Percentiles rank a stretch among this genome's conserved stretches.
Evolutionary conservation across 345 rosid genomes (phyloP).

Genomic region (Rhodomyrtus tomentosa): DNA sequence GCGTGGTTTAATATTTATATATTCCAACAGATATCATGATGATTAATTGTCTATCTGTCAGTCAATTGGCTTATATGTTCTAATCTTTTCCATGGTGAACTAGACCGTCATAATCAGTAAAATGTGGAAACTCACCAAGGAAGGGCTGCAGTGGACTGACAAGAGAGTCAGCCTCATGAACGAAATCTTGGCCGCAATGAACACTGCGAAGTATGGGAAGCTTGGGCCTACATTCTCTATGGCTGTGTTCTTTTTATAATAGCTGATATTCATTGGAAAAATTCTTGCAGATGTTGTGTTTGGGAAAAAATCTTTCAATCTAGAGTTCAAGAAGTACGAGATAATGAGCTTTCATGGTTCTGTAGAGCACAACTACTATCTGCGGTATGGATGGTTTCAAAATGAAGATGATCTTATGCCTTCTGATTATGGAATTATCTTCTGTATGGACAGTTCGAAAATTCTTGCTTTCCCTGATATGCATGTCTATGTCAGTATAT

Average conservation of each 20-base stretch:
- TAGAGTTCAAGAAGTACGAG: constrained; percentile 53
- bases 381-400: constrained; percentile 41
- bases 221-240: background rate
- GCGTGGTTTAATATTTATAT: no score
- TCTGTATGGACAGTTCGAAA: background rate
- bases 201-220: constrained; percentile 65
- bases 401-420: background rate
- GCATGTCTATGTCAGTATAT: background rate
- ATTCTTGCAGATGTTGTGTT: constrained; percentile 63
- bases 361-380: constrained; percentile 70
- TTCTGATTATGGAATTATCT: background rate
- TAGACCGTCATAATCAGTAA: constrained; percentile 74
- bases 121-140: constrained; percentile 79
- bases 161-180: constrained; percentile 84
- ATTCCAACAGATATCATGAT: no score
- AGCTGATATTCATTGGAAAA: background rate
- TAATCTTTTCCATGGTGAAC: constrained; percentile 1
- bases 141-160: constrained; percentile 90
- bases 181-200: constrained; percentile 93
- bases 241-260: background rate
- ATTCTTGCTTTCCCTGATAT: background rate
- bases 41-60: background rate
- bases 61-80: background rate
- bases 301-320: constrained; percentile 92
- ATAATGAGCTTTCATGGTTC: constrained; percentile 86